These are phyloP conservation scores for Plasmodium berghei DNA, from an alignment of 169 alveolate species.

Conservation along the genomic window DNA sequence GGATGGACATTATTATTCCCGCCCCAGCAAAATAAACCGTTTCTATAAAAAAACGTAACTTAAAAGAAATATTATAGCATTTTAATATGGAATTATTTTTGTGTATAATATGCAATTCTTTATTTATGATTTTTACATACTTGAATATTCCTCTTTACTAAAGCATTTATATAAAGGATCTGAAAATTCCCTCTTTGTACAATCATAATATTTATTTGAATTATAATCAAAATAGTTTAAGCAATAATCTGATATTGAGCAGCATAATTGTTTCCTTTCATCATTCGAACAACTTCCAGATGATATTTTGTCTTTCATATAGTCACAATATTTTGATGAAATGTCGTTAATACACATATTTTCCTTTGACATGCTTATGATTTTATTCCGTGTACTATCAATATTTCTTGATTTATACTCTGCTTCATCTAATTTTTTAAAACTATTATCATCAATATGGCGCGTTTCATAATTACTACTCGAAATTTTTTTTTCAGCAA, in stretches of 20 bases:
- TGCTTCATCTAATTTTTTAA: constrained; percentile 17
- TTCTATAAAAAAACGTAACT: constrained; percentile 72
- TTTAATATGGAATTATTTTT: not conserved
- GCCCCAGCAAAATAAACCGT: constrained; percentile 76
- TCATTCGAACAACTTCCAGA: constrained; percentile 50
- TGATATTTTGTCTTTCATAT: constrained; percentile 36
- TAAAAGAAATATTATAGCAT: constrained; percentile 41
- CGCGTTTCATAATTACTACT: constrained; percentile 1
- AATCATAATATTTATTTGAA: constrained; percentile 60
- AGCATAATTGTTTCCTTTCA: constrained; percentile 31
- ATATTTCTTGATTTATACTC: constrained; percentile 35
- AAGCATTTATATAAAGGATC: constrained; percentile 54
- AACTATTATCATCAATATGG: constrained; percentile 7
- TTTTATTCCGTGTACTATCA: constrained; percentile 43
- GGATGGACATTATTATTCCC: constrained; percentile 63
- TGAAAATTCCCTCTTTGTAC: constrained; percentile 47
- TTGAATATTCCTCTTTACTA: constrained; percentile 27
- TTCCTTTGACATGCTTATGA: constrained; percentile 29
- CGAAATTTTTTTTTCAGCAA: constrained; percentile 2
- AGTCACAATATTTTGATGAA: constrained; percentile 69
- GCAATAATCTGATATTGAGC: constrained; percentile 68
- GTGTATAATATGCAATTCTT: too few relatives aligned
- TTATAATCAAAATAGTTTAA: constrained; percentile 48
- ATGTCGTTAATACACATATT: constrained; percentile 28
- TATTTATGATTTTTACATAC: constrained; percentile 43